Evolutionary conservation across 106 monocot species (phyloP), one percentile per base, ranked within the genome.

Genomic region (Vanilla planifolia): DNA sequence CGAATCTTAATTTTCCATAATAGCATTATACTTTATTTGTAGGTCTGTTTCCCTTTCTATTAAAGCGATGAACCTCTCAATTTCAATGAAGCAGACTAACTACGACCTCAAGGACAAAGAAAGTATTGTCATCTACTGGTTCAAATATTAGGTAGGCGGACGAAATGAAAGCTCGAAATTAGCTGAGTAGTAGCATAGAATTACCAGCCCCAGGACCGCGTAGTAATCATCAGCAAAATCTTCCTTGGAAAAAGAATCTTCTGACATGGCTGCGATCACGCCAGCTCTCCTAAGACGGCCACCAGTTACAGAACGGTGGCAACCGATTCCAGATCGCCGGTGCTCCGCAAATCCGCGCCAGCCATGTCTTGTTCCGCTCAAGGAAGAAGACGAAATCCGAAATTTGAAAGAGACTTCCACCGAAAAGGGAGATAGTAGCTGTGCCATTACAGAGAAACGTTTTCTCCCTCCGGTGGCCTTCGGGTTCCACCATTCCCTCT

Each of bases 201-300:
- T 32, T 57, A 68, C 68, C 68, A 68, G 22, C 9, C 68, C 68
- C 15, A 68, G 68, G 36, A 68, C 68, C 44, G 44, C 44, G 39
- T 68, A 68, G 55, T 68, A 68, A 20, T 48, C 68, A 47, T 68
- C 68, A n/a, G 59, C 59, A 47, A 35, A 57, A 8, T 33, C 68
- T 15, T 47, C 45, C 33, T 20, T n/a, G 16, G 5, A 33, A n/a
- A 33, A 28, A 20, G 68, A 46, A 35, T 15, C 68, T 21, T 67
- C 67, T 1, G 45, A 41, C 13, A 32, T 11, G 11, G 66, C 22
- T 21, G 59, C 56, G 13, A 11, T 30, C 11, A 58, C 24, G 15
- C 13, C 23, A 29, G 20, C 46, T 45, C 29, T 34, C 16, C 47
- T 44, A n/a, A 28, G 58, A 33, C 66, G 37, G 36, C 46, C 19